phyloP scores from a whole-genome alignment of 2,329 filamentous ascomycete species.

The Ploettnerulaceae sp. region DNA sequence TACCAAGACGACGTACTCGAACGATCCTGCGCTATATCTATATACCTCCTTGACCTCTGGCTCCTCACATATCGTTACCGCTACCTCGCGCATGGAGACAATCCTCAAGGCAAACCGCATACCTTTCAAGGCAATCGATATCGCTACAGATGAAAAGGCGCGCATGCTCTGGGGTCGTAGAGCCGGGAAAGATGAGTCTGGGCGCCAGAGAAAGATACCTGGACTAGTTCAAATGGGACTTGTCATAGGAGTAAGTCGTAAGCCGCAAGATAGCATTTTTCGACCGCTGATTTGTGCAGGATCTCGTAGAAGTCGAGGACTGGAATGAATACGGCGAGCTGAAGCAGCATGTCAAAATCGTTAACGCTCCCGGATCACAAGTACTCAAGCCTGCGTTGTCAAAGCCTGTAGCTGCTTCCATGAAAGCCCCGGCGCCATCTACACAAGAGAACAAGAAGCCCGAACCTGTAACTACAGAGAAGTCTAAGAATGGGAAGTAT shows the following conservation, averaged over 20 bases:
- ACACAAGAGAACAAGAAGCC: constrained; percentile 33
- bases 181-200: constrained; percentile 62
- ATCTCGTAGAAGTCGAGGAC: constrained; percentile 90
- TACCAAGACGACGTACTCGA: constrained; percentile 34
- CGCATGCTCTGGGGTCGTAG: constrained; percentile 84
- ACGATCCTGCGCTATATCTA: constrained; percentile 76
- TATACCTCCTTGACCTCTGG: constrained; percentile 95
- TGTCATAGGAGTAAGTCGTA: constrained; percentile 71
- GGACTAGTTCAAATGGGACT: constrained; percentile 81
- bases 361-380: constrained; percentile 26
- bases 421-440: constrained; percentile 16
- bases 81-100: constrained; percentile 90
- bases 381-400: constrained; percentile 6
- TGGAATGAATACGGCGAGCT: constrained; percentile 99
- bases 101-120: constrained; percentile 94
- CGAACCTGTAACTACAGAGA: constrained; percentile 24
- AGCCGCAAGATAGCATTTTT: background rate
- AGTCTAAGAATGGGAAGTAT: constrained; percentile 16
- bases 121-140: constrained; percentile 87
- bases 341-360: constrained; percentile 73
- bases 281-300: constrained; percentile 47
- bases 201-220: constrained; percentile 71
- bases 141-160: constrained; percentile 84
- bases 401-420: constrained; percentile 27
- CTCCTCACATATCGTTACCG: constrained; percentile 93